A percentile compares a stretch with the other conserved stretches of the same genome.
Evolutionary conservation across 2,329 filamentous ascomycete genomes (phyloP).

Genomic region (Microcyclospora tardicrescens): DNA sequence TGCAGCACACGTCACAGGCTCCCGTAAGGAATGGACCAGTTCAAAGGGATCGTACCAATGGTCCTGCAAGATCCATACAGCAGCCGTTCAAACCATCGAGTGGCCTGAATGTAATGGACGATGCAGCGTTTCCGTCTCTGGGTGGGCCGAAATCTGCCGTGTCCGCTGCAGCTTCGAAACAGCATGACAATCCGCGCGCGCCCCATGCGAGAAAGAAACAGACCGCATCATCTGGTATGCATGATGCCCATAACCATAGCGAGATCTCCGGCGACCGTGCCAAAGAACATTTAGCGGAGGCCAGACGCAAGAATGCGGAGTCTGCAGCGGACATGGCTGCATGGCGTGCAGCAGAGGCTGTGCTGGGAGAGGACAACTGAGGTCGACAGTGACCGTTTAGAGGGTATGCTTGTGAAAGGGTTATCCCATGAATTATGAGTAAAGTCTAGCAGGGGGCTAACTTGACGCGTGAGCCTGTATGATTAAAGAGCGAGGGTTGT

Average conservation of each 20-base stretch:
- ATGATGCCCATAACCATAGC: slow-evolving; percentile 6
- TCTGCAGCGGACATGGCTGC: slow-evolving; percentile 15
- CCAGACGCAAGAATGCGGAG: slow-evolving; percentile 16
- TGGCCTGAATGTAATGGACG: slow-evolving; percentile 10
- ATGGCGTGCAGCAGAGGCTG: slow-evolving; percentile 14
- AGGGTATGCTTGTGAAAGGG: too few species aligned
- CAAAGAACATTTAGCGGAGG: slow-evolving; percentile 13
- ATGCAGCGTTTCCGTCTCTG: slow-evolving; percentile 16
- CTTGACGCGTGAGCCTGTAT: too few species aligned
- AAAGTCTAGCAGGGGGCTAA: too few species aligned
- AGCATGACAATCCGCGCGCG: slow-evolving; percentile 1
- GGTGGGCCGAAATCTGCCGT: slow-evolving; percentile 5
- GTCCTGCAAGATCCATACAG: neutral
- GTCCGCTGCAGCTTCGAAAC: neutral
- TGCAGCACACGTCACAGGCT: neutral
- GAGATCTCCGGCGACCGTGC: slow-evolving; percentile 17
- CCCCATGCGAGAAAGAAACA: slow-evolving; percentile 6
- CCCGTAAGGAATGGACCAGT: too few species aligned
- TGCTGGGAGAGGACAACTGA: slow-evolving; percentile 10
- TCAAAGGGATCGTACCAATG: neutral
- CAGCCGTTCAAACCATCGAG: too few species aligned
- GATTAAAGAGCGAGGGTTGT: too few species aligned
- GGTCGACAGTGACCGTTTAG: too few species aligned
- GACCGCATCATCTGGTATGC: neutral
- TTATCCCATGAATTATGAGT: too few species aligned